These are phyloP conservation scores for Hypericum perforatum DNA, from an alignment of 345 rosid genomes.

Conservation along the genomic window DNA sequence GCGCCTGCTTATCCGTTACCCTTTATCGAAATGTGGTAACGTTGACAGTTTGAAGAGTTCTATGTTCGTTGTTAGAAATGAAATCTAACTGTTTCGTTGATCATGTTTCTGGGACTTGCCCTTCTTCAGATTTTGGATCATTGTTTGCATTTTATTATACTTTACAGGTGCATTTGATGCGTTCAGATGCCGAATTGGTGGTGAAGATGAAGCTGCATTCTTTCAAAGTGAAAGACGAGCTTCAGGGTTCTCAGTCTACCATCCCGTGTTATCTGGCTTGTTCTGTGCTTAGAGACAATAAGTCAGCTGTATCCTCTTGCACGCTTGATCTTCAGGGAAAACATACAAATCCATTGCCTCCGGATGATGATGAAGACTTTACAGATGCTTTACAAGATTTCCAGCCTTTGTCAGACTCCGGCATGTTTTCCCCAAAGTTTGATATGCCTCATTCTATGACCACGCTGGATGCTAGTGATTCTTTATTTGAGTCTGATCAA, in stretches of 20 bases:
- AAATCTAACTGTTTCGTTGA: too few relatives aligned
- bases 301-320: slow-evolving; percentile 27
- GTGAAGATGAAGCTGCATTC: slow-evolving; percentile 85
- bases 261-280: slow-evolving; percentile 56
- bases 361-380: slow-evolving; percentile 79
- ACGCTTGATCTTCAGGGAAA: slow-evolving; percentile 26
- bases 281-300: slow-evolving; percentile 65
- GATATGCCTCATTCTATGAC: slow-evolving; percentile 36
- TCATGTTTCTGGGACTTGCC: too few relatives aligned
- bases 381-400: slow-evolving; percentile 91
- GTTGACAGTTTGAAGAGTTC: too few relatives aligned
- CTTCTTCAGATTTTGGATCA: too few relatives aligned
- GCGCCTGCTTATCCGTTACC: too few relatives aligned
- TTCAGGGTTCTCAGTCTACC: slow-evolving; percentile 51
- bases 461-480: slow-evolving; percentile 27
- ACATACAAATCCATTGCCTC: slow-evolving; percentile 28
- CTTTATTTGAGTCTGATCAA: slow-evolving; percentile 42
- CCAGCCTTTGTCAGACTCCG: slow-evolving; percentile 48
- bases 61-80: too few relatives aligned
- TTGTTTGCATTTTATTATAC: too few relatives aligned
- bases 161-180: slow-evolving; percentile 62
- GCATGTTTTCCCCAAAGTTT: slow-evolving; percentile 30
- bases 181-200: slow-evolving; percentile 54
- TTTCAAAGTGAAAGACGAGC: slow-evolving; percentile 84
- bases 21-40: too few relatives aligned